Percentiles rank a stretch among this genome's conserved stretches.
Evolutionary conservation across 2,329 filamentous ascomycete genomes (phyloP).

Genomic region (Pestalotiopsis sp.): DNA sequence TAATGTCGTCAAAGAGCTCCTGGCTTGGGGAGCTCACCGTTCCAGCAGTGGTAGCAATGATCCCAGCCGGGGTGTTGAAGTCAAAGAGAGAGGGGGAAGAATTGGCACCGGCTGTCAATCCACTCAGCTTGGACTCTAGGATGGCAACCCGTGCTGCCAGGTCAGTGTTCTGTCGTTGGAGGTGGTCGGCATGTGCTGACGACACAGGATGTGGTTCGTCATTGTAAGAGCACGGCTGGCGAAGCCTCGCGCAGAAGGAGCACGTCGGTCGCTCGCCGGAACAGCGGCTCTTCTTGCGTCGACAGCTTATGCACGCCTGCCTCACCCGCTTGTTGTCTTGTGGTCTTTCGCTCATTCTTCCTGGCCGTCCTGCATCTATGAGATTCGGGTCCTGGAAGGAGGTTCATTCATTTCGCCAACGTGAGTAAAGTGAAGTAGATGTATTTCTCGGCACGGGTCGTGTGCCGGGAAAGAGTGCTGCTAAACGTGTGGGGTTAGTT

Average conservation of each 20-base stretch:
- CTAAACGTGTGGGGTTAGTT: too few species aligned
- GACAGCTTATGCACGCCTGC: background rate
- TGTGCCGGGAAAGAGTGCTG: too few species aligned
- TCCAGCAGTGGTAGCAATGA: background rate
- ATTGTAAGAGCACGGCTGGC: background rate
- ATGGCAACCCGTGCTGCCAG: background rate
- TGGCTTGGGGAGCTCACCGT: background rate
- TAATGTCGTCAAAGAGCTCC: background rate
- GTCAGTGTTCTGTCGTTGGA: background rate
- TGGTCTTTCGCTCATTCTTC: background rate
- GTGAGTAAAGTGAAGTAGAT: too few species aligned
- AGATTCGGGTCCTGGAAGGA: too few species aligned
- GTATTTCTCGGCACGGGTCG: too few species aligned
- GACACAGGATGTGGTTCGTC: background rate
- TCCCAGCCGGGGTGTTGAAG: background rate
- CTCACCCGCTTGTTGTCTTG: background rate
- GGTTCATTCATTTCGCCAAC: too few species aligned
- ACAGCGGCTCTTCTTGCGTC: background rate
- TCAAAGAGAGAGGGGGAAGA: background rate
- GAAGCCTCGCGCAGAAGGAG: background rate
- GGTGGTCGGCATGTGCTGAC: background rate
- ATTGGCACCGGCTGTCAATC: background rate
- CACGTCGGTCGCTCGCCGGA: background rate
- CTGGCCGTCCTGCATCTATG: too few species aligned
- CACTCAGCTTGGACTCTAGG: background rate